phyloP scores from a whole-genome alignment of 495 filamentous ascomycete genomes.

The Daldinia bambusicola region DNA sequence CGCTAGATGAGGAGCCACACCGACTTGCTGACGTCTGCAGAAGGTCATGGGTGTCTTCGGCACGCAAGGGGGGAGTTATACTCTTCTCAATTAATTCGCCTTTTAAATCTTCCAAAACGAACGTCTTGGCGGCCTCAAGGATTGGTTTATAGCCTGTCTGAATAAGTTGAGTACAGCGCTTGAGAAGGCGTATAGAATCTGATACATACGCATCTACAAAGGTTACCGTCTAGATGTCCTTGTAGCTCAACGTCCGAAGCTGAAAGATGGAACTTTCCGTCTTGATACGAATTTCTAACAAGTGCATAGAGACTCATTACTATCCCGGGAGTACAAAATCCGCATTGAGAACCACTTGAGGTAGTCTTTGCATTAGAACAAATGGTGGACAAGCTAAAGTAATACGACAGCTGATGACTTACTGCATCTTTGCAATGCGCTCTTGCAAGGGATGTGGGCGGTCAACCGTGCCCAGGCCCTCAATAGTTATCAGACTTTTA shows the following conservation, averaged over 20 bases:
- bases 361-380: not conserved
- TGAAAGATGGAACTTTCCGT: constrained; percentile 48
- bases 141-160: constrained; percentile 84
- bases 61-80: constrained; percentile 63
- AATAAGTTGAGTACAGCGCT: constrained; percentile 11
- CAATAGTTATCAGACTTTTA: constrained; percentile 92
- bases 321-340: constrained; percentile 88
- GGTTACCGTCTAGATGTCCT: constrained; percentile 83
- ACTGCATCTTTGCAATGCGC: constrained; percentile 71
- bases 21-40: constrained; percentile 57
- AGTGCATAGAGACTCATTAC: constrained; percentile 91
- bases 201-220: constrained; percentile 72
- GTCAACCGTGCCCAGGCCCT: constrained; percentile 82
- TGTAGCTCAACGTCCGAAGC: constrained; percentile 69
- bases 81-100: constrained; percentile 51
- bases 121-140: constrained; percentile 79
- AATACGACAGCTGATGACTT: constrained; percentile 9
- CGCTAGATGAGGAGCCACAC: constrained; percentile 54
- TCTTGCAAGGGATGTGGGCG: constrained; percentile 84
- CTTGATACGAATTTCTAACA: constrained; percentile 69
- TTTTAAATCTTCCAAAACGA: constrained; percentile 60
- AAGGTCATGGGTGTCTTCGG: constrained; percentile 53
- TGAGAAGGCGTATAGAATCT: not conserved
- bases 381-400: not conserved
- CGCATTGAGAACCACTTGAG: constrained; percentile 64